Evolutionary conservation across 1,284 basidiomycete genomes (phyloP).

Genomic region (Boletus hoseneyae): DNA sequence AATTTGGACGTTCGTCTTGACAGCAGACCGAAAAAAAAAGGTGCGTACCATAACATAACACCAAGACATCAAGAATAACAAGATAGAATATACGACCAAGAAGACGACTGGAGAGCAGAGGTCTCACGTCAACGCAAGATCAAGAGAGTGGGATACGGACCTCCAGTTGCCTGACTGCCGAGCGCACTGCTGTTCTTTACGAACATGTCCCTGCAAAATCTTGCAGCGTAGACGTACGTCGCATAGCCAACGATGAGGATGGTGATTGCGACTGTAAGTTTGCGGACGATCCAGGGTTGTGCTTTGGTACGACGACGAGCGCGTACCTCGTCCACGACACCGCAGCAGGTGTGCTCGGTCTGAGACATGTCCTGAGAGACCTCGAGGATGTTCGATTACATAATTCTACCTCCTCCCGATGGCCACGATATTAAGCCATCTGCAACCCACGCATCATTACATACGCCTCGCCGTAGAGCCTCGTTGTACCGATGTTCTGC

Average conservation of each 20-base stretch:
- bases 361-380: slow-evolving; percentile 16
- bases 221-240: slow-evolving; percentile 58
- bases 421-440: slow-evolving; percentile 19
- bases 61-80: slow-evolving; percentile 56
- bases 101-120: slow-evolving; percentile 42
- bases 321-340: slow-evolving; percentile 24
- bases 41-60: slow-evolving; percentile 48
- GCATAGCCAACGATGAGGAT: slow-evolving; percentile 42
- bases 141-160: slow-evolving; percentile 37
- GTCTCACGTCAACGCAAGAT: slow-evolving; percentile 5
- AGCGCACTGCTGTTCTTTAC: slow-evolving; percentile 36
- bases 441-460: slow-evolving; percentile 32
- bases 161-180: slow-evolving; percentile 43
- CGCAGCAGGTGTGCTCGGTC: slow-evolving; percentile 24
- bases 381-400: slow-evolving; percentile 18
- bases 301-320: slow-evolving; percentile 18
- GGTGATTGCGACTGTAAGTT: slow-evolving; percentile 44
- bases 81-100: slow-evolving; percentile 45
- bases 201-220: slow-evolving; percentile 59
- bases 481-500: slow-evolving; percentile 35
- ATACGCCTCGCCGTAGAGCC: slow-evolving; percentile 36
- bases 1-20: not conserved
- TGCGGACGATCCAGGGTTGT: slow-evolving; percentile 51
- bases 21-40: not conserved
- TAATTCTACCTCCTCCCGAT: too few species aligned